Conservation (phyloP, 108 stramenopile genomes). For the Conticribra guillardii region DNA sequence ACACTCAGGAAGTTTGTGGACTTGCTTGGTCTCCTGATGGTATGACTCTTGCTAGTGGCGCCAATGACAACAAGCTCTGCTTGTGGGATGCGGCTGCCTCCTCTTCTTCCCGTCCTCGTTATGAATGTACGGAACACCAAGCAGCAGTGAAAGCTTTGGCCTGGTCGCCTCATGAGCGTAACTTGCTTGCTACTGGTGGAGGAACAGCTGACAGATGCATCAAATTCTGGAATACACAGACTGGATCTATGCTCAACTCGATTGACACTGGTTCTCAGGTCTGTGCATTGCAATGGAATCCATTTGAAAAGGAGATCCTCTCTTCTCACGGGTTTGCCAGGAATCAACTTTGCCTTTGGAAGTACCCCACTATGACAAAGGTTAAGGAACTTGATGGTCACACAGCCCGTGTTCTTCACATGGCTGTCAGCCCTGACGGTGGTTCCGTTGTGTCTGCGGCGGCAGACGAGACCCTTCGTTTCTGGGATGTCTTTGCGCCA, state of each 20-base stretch:
- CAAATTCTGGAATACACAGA: constrained; percentile 98
- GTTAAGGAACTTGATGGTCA: constrained; percentile 88
- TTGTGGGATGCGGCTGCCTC: constrained; percentile 91
- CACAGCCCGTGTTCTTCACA: constrained; percentile 83
- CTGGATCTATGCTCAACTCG: constrained; percentile 92
- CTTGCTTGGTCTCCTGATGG: constrained; percentile 97
- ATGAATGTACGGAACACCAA: constrained; percentile 89
- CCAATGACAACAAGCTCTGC: constrained; percentile 98
- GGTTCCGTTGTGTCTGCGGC: constrained; percentile 76
- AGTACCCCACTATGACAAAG: constrained; percentile 90
- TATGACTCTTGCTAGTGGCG: constrained; percentile 91
- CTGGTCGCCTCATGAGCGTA: constrained; percentile 98
- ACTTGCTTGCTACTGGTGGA: constrained; percentile 97
- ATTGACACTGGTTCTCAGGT: constrained; percentile 98
- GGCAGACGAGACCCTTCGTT: constrained; percentile 93
- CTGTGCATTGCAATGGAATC: constrained; percentile 95
- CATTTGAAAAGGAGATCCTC: constrained; percentile 93
- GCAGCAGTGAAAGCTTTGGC: constrained; percentile 99
- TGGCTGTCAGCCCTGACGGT: constrained; percentile 88
- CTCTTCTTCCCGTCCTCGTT: constrained; percentile 59
- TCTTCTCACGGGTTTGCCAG: constrained; percentile 96
- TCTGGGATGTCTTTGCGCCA: constrained; percentile 88
- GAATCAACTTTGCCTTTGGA: constrained; percentile 98
- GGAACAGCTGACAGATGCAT: constrained; percentile 99
- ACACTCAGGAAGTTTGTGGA: constrained; percentile 97